phyloP scores from a whole-genome alignment of 352 stramenopile genomes.

The Phytophthora boehmeriae region DNA sequence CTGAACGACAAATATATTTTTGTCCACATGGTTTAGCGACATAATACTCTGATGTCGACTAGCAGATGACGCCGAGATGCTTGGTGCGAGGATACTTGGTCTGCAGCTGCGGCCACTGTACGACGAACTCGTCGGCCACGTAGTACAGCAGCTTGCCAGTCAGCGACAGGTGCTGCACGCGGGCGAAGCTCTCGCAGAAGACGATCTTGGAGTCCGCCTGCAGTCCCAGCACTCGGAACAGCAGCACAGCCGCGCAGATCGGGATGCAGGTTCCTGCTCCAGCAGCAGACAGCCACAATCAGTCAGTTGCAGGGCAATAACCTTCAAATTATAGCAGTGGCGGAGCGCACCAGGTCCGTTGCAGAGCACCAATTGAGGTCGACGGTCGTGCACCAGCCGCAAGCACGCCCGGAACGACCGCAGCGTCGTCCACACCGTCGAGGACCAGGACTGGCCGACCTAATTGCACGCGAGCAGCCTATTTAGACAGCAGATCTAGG shows the following conservation, averaged over 20 bases:
- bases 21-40: too few species aligned
- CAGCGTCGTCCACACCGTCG: conserved; percentile 90
- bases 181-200: conserved; percentile 95
- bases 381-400: conserved; percentile 66
- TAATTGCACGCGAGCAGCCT: conserved; percentile 21
- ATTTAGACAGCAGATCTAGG: too few species aligned
- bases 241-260: conserved; percentile 85
- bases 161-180: conserved; percentile 92
- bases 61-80: conserved; percentile 91
- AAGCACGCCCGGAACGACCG: conserved; percentile 80
- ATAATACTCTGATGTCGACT: too few species aligned
- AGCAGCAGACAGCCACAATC: background rate
- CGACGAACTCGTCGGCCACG: conserved; percentile 93
- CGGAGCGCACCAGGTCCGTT: conserved; percentile 82
- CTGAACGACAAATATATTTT: background rate
- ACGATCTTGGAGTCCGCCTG: conserved; percentile 79
- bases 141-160: conserved; percentile 94
- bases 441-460: conserved; percentile 93
- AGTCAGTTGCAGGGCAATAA: conserved; percentile 25
- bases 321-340: background rate
- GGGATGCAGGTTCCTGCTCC: conserved; percentile 93
- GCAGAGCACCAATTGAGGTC: conserved; percentile 91
- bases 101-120: conserved; percentile 94
- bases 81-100: conserved; percentile 78
- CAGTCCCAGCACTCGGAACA: conserved; percentile 84